phyloP scores from a whole-genome alignment of 2,329 filamentous ascomycete genomes.

The Arthrinium phaeospermum region DNA sequence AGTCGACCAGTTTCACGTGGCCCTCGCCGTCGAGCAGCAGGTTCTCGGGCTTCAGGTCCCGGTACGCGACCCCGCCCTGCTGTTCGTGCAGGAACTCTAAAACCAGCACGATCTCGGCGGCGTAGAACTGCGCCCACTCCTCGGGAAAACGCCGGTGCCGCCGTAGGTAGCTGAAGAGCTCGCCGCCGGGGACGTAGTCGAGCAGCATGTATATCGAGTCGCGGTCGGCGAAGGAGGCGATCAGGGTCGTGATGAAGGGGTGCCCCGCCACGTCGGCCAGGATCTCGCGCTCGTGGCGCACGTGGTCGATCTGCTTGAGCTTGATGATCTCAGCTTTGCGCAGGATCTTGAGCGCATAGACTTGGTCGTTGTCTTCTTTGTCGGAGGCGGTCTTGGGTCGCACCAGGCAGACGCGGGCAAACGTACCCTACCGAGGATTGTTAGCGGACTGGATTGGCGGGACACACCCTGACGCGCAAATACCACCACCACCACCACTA shows the following conservation, averaged over 20 bases:
- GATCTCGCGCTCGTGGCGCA: conserved; percentile 81
- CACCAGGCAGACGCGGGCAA: conserved; percentile 82
- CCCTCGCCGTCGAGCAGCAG: conserved; percentile 78
- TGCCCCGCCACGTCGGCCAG: conserved; percentile 79
- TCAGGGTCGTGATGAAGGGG: conserved; percentile 81
- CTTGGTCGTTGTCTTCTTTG: conserved; percentile 63
- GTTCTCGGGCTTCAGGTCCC: conserved; percentile 85
- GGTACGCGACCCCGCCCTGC: conserved; percentile 78
- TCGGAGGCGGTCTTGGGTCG: conserved; percentile 61
- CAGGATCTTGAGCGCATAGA: conserved; percentile 84
- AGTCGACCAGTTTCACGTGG: conserved; percentile 83
- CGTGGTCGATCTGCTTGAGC: conserved; percentile 86
- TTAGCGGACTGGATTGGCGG: conserved; percentile 17
- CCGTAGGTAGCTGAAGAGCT: conserved; percentile 83
- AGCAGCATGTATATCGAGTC: conserved; percentile 84
- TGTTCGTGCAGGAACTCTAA: conserved; percentile 81
- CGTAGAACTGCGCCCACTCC: conserved; percentile 79
- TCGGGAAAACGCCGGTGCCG: conserved; percentile 81
- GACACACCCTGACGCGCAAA: neutral
- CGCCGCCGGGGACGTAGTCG: conserved; percentile 82
- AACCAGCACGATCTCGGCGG: conserved; percentile 82
- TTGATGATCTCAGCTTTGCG: conserved; percentile 75
- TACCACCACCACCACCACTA: neutral
- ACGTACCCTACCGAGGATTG: conserved; percentile 62
- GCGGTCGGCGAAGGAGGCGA: conserved; percentile 79